phyloP scores from a whole-genome alignment of 148 eudicot species.

The Persicaria tinctoria region DNA sequence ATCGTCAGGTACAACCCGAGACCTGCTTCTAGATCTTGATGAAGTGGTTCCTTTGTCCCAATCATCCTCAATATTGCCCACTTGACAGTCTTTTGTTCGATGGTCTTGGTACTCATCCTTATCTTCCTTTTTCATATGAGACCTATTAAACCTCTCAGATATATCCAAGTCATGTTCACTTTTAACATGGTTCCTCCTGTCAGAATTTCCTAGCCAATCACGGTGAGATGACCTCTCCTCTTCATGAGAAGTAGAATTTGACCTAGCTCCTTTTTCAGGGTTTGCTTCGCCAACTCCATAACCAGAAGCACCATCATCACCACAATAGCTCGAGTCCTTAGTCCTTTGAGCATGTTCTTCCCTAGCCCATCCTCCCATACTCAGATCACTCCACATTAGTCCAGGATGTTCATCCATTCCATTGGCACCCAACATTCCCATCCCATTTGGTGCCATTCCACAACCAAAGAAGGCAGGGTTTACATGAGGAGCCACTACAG shows the following conservation, averaged over 20 bases:
- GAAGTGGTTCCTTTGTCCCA: constrained; percentile 75
- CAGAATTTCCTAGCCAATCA: constrained; percentile 65
- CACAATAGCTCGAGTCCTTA: constrained; percentile 80
- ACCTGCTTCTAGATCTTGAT: constrained; percentile 74
- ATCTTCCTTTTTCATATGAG: constrained; percentile 56
- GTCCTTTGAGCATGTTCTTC: constrained; percentile 67
- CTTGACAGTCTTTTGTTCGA: constrained; percentile 56
- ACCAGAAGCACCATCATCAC: constrained; percentile 83
- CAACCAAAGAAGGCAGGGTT: constrained; percentile 87
- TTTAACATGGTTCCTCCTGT: constrained; percentile 70
- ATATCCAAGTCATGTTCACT: constrained; percentile 66
- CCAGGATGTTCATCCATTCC: constrained; percentile 72
- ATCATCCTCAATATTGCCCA: constrained; percentile 68
- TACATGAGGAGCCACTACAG: constrained; percentile 94
- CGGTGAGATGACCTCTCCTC: constrained; percentile 69
- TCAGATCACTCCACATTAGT: constrained; percentile 71
- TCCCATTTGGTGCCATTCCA: constrained; percentile 70
- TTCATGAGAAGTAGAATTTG: constrained; percentile 56
- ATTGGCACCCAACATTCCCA: constrained; percentile 65
- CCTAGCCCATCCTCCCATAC: constrained; percentile 75
- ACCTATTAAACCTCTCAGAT: constrained; percentile 69
- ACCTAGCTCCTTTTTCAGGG: constrained; percentile 51
- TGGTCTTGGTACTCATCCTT: constrained; percentile 58
- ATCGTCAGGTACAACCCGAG: constrained; percentile 59
- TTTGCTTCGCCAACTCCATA: constrained; percentile 71